A percentile compares a stretch with the other conserved stretches of the same genome.
phyloP scores from a whole-genome alignment of 352 stramenopile genomes.

The Globisporangium megalacanthum region DNA sequence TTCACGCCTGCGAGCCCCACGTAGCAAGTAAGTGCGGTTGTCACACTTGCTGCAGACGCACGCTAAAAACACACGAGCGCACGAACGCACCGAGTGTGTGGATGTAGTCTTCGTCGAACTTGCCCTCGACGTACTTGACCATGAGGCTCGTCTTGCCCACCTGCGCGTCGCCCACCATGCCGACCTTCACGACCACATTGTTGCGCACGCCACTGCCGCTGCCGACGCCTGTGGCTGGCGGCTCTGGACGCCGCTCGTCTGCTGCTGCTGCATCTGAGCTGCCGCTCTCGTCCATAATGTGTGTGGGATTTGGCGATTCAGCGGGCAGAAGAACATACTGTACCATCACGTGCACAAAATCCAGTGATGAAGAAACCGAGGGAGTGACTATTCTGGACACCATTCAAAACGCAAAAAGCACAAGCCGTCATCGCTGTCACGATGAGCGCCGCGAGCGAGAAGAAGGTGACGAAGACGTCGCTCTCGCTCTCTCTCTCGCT shows the following conservation, averaged over 20 bases:
- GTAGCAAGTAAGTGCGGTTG: background rate
- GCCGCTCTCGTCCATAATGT: background rate
- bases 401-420: no score
- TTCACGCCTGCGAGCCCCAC: constrained; percentile 72
- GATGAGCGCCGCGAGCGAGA: no score
- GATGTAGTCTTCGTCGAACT: constrained; percentile 96
- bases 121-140: constrained; percentile 95
- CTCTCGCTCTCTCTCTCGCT: background rate
- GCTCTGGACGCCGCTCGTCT: constrained; percentile 5
- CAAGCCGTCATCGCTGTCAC: background rate
- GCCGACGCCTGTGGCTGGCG: constrained; percentile 17
- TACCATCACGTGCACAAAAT: background rate
- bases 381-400: no score
- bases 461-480: no score
- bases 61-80: background rate
- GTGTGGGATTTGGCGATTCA: background rate
- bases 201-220: constrained; percentile 48
- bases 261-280: background rate
- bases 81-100: constrained; percentile 83
- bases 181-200: constrained; percentile 90
- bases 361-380: no score
- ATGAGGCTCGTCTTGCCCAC: constrained; percentile 95
- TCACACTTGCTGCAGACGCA: background rate
- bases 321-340: background rate
- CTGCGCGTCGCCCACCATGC: constrained; percentile 93